Evolutionary conservation across 139 green algal genomes (phyloP).

Genomic region (Marvania coccoides): DNA sequence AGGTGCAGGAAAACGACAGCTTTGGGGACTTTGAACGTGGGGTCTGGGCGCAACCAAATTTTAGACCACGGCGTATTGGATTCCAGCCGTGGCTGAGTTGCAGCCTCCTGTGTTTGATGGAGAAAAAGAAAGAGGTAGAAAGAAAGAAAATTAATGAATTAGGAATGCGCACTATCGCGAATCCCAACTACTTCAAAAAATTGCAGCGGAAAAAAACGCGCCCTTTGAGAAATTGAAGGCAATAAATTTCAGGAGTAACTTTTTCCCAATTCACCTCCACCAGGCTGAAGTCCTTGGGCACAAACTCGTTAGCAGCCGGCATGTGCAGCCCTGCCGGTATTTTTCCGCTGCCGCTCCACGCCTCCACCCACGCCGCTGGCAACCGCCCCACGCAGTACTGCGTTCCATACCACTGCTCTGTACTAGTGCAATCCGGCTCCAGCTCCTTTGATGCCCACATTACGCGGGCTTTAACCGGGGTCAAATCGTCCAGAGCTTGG

Average conservation of each 20-base stretch:
- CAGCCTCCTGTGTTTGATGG: no score
- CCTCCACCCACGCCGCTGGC: constrained; percentile 41
- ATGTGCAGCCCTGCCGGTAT: constrained; percentile 45
- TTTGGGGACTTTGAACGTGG: constrained; percentile 48
- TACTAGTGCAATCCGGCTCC: constrained; percentile 12
- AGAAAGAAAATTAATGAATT: no score
- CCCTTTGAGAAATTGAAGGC: no score
- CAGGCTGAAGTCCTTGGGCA: constrained; percentile 41
- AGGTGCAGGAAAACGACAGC: constrained; percentile 54
- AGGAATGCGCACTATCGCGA: no score
- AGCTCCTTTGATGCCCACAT: constrained; percentile 73
- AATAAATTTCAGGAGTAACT: no score
- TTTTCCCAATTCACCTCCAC: constrained; percentile 15
- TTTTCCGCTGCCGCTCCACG: constrained; percentile 5
- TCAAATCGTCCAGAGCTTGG: constrained; percentile 51
- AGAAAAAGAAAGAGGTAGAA: no score
- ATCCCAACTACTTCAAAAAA: no score
- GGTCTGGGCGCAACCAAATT: constrained; percentile 35
- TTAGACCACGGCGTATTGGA: constrained; percentile 4
- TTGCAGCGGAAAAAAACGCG: no score
- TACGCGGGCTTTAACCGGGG: constrained; percentile 43
- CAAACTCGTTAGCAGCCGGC: constrained; percentile 73
- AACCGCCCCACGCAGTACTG: constrained; percentile 44
- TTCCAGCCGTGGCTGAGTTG: background rate
- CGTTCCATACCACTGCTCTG: constrained; percentile 62